Evolutionary conservation across 371 early-diverging fungal genomes (phyloP), one percentile per base, ranked within the genome.

Genomic region (Mortierella sp.): DNA sequence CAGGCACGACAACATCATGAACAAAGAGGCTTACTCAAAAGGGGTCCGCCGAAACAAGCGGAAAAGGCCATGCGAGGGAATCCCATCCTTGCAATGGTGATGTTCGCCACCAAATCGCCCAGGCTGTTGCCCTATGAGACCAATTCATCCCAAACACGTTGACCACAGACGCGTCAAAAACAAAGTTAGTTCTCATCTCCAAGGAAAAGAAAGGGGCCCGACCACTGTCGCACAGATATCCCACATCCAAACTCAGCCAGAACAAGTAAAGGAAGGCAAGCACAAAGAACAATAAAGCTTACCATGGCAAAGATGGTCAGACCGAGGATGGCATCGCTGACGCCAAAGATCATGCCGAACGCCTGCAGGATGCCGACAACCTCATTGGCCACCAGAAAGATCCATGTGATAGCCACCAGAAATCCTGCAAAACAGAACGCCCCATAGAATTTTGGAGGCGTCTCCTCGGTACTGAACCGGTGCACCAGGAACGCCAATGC

Each of bases 51-150:
- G 86, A 96, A 96, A 76, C 96, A 96, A 0, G 97, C 97, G 31
- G 95, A 93, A 73, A 97, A 90, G 0, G 96, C 97, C 97, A 97
- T 96, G 78, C 93, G 90, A 14, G 97, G 96, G 73, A 92, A 95
- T 1, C 97, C 97, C 93, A 95, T 93, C 73, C 87, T 91, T 1
- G 97, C 95, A 80, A 97, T 93, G 19, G 97, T 94, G 31, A 96
- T 90, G 76, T 97, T 96, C 14, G 97, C 95, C 16, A 96, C 94
- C 75, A 96, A 90, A 77, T 97, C 97, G 26, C 96, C 96, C 53
- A 96, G 82, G 75, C 95, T 95, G 80, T 96, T 96, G n/a, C 96
- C 96, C 92, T 93, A 82, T 80, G 71, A 69, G n/a, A 54, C 40
- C 71, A 70, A 21, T 14, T 19, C 1, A 28, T 61, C 61, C 44